Evolutionary conservation across 1,284 basidiomycete genomes (phyloP).

Genomic region (Sporisorium sorghi): DNA sequence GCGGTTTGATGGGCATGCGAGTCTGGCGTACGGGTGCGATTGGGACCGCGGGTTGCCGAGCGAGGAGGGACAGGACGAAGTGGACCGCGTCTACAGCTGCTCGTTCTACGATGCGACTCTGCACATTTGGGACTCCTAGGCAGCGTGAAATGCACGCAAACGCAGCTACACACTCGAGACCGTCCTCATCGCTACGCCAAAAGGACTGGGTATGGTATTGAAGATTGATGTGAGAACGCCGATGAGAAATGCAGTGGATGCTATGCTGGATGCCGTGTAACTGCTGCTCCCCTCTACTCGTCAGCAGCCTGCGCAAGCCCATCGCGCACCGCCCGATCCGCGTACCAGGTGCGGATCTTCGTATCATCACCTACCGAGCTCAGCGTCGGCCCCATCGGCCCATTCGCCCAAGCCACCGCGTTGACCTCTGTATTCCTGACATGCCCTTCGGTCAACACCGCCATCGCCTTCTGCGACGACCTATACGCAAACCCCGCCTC

Average conservation of each 20-base stretch:
- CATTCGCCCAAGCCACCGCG: conserved; percentile 59
- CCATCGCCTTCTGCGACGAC: conserved; percentile 26
- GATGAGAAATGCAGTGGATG: too few species aligned
- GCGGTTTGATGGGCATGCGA: conserved; percentile 82
- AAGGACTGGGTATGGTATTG: background rate
- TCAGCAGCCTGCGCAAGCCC: conserved; percentile 4
- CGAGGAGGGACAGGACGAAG: conserved; percentile 61
- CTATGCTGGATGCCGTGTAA: background rate
- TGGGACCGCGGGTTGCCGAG: conserved; percentile 80
- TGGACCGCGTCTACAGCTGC: conserved; percentile 80
- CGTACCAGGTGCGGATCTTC: conserved; percentile 61
- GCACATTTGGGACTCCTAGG: conserved; percentile 78
- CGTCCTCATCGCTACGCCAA: background rate
- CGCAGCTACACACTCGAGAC: background rate
- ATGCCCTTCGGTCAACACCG: conserved; percentile 31
- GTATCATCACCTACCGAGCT: conserved; percentile 61
- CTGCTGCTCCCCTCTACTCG: conserved; percentile 10
- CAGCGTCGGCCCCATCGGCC: conserved; percentile 59
- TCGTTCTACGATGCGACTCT: conserved; percentile 95
- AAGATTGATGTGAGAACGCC: background rate
- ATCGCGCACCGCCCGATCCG: conserved; percentile 70
- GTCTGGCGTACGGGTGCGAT: conserved; percentile 93
- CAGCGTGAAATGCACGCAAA: conserved; percentile 28
- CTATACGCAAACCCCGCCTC: conserved; percentile 27
- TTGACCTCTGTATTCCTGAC: conserved; percentile 62